These are phyloP conservation scores for Pseudopyricularia cyperi DNA, from an alignment of 2,329 filamentous ascomycete species.

Conservation along the genomic window DNA sequence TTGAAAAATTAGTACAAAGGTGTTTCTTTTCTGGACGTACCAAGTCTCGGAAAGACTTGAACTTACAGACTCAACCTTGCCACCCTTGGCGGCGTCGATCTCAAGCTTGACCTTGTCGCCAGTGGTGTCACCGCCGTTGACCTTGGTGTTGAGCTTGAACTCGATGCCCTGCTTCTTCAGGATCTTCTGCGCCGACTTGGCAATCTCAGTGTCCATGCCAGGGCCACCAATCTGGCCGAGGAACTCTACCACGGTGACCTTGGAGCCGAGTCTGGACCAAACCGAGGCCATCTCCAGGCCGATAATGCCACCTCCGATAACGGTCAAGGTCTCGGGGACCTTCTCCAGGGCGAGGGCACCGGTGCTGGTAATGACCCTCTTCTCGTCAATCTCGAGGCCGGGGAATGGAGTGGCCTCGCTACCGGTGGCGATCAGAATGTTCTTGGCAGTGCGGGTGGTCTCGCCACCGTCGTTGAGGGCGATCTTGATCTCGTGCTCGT, in stretches of 20 bases:
- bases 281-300: constrained; percentile 97
- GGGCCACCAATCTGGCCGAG: constrained; percentile 92
- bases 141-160: constrained; percentile 97
- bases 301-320: constrained; percentile 97
- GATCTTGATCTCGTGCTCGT: constrained; percentile 85
- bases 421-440: constrained; percentile 95
- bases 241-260: constrained; percentile 97
- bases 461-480: constrained; percentile 85
- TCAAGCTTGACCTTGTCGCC: constrained; percentile 69
- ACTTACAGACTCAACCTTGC: constrained; percentile 79
- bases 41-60: neutral
- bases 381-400: constrained; percentile 89
- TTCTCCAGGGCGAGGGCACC: constrained; percentile 80
- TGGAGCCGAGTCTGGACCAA: constrained; percentile 84
- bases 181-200: constrained; percentile 85
- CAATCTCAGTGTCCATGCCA: constrained; percentile 90
- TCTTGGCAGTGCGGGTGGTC: constrained; percentile 78
- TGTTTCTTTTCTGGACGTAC: neutral
- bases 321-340: constrained; percentile 91
- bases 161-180: constrained; percentile 94
- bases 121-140: constrained; percentile 68
- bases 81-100: constrained; percentile 87
- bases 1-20: neutral
- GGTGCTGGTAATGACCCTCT: constrained; percentile 93
- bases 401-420: constrained; percentile 95